These are phyloP conservation scores for Lojkania enalia DNA, from an alignment of 2,329 filamentous ascomycete species.

Conservation along the genomic window DNA sequence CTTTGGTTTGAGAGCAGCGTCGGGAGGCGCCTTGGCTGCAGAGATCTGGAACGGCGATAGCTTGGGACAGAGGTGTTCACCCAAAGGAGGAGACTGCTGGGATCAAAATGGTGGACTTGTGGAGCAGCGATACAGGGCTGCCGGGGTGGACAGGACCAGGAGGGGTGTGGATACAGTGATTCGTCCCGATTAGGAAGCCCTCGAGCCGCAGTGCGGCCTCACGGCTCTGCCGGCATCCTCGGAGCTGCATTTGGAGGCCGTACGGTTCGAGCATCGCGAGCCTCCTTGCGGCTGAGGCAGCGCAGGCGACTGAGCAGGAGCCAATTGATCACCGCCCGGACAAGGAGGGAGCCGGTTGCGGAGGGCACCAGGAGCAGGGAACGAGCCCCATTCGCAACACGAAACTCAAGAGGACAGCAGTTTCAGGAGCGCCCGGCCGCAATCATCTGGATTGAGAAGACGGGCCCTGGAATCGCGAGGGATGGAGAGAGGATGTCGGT, in stretches of 20 bases:
- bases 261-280: conserved; percentile 26
- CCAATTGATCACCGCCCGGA: conserved; percentile 17
- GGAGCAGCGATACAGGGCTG: conserved; percentile 38
- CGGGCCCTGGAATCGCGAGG: conserved; percentile 19
- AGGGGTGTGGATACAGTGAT: conserved; percentile 28
- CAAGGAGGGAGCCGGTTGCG: conserved; percentile 27
- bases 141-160: conserved; percentile 23
- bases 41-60: conserved; percentile 46
- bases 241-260: conserved; percentile 22
- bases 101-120: conserved; percentile 34
- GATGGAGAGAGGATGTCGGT: conserved; percentile 11
- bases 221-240: conserved; percentile 10
- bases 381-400: conserved; percentile 27
- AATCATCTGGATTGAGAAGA: conserved; percentile 26
- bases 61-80: conserved; percentile 42
- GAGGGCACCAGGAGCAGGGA: conserved; percentile 15
- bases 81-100: conserved; percentile 39
- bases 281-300: conserved; percentile 38
- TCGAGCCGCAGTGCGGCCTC: conserved; percentile 16
- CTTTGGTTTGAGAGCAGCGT: conserved; percentile 45
- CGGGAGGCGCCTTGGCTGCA: conserved; percentile 47
- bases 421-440: conserved; percentile 24
- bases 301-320: conserved; percentile 22
- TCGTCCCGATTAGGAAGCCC: conserved; percentile 8
- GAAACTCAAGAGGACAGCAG: conserved; percentile 21